Evolutionary conservation across 805 yeast genomes (phyloP).

Genomic region (Kluyveromyces nonfermentans): DNA sequence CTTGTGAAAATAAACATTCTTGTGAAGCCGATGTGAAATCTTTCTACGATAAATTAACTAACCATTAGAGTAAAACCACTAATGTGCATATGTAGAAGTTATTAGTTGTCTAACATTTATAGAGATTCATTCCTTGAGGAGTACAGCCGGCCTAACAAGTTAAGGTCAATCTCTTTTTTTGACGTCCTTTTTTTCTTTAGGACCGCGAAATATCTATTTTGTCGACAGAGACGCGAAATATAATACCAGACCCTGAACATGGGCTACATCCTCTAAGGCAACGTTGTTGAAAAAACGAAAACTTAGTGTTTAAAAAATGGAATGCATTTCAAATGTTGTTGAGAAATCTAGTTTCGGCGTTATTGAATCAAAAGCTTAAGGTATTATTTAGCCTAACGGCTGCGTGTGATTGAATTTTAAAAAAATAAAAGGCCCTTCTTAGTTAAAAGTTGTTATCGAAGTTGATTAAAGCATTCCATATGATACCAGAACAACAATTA

Average conservation of each 20-base stretch:
- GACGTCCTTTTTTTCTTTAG: neutral
- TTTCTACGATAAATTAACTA: conserved; percentile 12
- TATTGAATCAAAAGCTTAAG: neutral
- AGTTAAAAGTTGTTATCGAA: too few relatives aligned
- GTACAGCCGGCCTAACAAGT: neutral
- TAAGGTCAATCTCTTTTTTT: neutral
- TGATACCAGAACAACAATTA: neutral
- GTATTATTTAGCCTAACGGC: neutral
- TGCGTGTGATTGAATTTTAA: neutral
- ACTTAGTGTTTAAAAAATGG: too few relatives aligned
- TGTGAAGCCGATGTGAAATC: conserved; percentile 40
- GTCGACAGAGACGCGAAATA: neutral
- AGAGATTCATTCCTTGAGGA: neutral
- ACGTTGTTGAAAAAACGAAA: neutral
- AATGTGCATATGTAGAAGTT: neutral
- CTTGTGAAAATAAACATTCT: conserved; percentile 39
- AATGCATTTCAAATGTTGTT: too few relatives aligned
- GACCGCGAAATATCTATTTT: neutral
- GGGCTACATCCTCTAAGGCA: neutral
- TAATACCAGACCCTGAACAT: neutral
- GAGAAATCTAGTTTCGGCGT: too few relatives aligned
- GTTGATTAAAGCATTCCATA: too few relatives aligned
- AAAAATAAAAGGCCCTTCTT: too few relatives aligned
- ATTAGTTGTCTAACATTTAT: neutral
- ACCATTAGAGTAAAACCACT: conserved; percentile 3